Conservation (phyloP, 140 eudicot species). For the Anethum foeniculum region DNA sequence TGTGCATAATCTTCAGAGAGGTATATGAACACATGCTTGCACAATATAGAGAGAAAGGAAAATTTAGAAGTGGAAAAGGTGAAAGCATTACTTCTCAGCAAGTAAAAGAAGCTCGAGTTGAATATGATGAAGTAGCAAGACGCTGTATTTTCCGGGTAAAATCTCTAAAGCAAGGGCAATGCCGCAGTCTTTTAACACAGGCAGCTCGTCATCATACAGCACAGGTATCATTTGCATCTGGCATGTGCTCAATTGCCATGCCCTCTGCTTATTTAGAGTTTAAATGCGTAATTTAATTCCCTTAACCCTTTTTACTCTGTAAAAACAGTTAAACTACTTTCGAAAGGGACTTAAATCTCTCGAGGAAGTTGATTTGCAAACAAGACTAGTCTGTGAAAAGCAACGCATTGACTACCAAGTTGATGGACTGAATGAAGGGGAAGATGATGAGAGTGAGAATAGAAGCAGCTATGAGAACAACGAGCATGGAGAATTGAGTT, state of each 20-base stretch:
- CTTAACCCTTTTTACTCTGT: conserved; percentile 5
- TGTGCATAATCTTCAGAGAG: conserved; percentile 45
- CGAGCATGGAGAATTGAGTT: conserved; percentile 65
- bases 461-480: conserved; percentile 35
- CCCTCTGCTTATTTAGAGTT: conserved; percentile 7
- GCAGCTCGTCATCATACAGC: conserved; percentile 98
- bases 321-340: conserved; percentile 70
- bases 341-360: conserved; percentile 81
- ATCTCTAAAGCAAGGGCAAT: conserved; percentile 90
- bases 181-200: conserved; percentile 79
- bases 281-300: not conserved
- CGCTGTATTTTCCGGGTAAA: conserved; percentile 66
- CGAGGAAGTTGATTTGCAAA: conserved; percentile 72
- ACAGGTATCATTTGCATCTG: conserved; percentile 45
- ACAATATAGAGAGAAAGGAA: conserved; percentile 69
- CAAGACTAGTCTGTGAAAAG: conserved; percentile 59
- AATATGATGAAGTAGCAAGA: conserved; percentile 71
- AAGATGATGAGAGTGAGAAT: conserved; percentile 41
- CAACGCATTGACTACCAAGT: conserved; percentile 77
- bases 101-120: conserved; percentile 61
- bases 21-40: conserved; percentile 70
- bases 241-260: conserved; percentile 3
- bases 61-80: conserved; percentile 61
- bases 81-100: conserved; percentile 53
- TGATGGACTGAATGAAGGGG: conserved; percentile 43